A percentile compares a stretch with the other conserved stretches of the same genome.
phyloP scores from a whole-genome alignment of 2,329 filamentous ascomycete species.

The Triangularia verruculosa region DNA sequence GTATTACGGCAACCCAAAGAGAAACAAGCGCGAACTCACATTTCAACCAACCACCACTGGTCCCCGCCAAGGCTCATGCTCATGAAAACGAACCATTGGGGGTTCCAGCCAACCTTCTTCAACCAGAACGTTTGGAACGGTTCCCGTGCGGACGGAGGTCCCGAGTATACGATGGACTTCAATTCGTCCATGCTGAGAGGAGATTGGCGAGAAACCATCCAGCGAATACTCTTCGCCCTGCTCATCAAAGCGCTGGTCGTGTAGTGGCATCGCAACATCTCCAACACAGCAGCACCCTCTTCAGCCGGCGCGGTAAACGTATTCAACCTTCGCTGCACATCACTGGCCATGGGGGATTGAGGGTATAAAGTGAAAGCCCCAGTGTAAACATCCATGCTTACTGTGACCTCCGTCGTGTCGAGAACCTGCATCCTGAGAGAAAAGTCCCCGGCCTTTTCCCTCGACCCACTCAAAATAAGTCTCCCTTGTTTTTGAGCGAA shows the following conservation, averaged over 20 bases:
- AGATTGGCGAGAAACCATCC: constrained; percentile 48
- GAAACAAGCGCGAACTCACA: constrained; percentile 49
- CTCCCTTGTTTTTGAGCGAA: constrained; percentile 59
- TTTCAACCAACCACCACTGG: constrained; percentile 72
- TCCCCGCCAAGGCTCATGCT: constrained; percentile 71
- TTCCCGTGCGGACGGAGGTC: constrained; percentile 46
- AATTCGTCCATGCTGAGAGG: constrained; percentile 53
- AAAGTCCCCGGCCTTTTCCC: constrained; percentile 63
- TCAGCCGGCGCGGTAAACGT: constrained; percentile 48
- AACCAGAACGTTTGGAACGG: constrained; percentile 67
- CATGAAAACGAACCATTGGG: constrained; percentile 69
- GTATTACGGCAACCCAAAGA: neutral
- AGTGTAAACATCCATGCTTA: constrained; percentile 73
- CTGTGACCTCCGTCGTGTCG: constrained; percentile 53
- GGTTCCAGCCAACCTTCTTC: constrained; percentile 66
- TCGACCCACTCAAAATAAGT: constrained; percentile 56
- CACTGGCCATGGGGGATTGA: constrained; percentile 52
- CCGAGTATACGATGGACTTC: constrained; percentile 54
- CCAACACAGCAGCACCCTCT: constrained; percentile 57
- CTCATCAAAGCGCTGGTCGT: constrained; percentile 60
- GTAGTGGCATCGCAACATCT: constrained; percentile 59
- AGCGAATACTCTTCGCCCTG: constrained; percentile 61
- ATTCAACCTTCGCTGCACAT: constrained; percentile 66
- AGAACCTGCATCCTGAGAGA: constrained; percentile 68
- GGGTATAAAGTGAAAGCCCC: constrained; percentile 73